Conservation (phyloP, 306 rosid species). For the Trichosanthes truncata region DNA sequence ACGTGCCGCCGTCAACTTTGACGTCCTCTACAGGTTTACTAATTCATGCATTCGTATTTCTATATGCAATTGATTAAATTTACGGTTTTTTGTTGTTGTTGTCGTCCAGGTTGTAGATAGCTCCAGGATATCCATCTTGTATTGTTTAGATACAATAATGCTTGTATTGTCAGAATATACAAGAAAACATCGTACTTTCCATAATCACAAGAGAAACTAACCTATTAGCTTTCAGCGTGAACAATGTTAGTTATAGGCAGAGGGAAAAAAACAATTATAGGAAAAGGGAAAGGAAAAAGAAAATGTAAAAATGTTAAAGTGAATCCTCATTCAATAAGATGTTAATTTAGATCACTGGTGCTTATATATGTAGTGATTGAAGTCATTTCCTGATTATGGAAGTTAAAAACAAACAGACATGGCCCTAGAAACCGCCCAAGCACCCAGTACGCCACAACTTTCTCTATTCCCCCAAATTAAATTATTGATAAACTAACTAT, state of each 20-base stretch:
- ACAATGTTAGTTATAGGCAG: slow-evolving; percentile 16
- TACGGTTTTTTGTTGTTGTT: too few relatives aligned
- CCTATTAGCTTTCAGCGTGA: slow-evolving; percentile 15
- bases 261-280: neutral
- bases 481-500: neutral
- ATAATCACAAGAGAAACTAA: neutral
- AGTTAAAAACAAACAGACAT: neutral
- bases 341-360: neutral
- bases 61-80: neutral
- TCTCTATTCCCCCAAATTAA: neutral
- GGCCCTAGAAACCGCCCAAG: neutral
- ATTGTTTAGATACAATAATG: slow-evolving; percentile 8
- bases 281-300: slow-evolving; percentile 8
- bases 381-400: neutral
- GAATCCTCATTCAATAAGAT: neutral
- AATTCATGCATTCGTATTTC: slow-evolving; percentile 30
- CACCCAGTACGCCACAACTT: neutral
- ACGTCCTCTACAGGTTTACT: slow-evolving; percentile 62
- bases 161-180: neutral
- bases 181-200: neutral
- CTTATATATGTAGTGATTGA: slow-evolving; percentile 11
- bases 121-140: neutral
- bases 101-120: neutral
- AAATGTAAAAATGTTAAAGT: neutral
- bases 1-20: slow-evolving; percentile 84